These are phyloP conservation scores for Leccinum pachyderme DNA, from an alignment of 1,284 basidiomycete genomes.

Conservation along the genomic window DNA sequence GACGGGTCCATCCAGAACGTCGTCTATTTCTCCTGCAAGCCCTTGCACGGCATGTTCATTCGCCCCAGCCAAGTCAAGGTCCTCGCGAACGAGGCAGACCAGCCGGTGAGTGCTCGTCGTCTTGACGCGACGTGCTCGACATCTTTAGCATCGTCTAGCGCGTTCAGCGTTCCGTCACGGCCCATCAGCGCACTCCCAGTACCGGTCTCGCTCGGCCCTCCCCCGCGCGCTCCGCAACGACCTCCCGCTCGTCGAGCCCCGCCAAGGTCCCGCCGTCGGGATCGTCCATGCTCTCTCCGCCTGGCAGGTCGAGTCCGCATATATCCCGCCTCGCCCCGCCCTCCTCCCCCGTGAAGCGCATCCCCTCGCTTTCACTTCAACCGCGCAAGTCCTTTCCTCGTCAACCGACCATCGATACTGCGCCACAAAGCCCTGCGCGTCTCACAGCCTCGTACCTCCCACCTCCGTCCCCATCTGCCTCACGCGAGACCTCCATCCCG, in stretches of 20 bases:
- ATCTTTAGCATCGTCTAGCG: background rate
- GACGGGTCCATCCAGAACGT: constrained; percentile 87
- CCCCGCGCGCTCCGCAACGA: constrained; percentile 34
- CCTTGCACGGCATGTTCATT: constrained; percentile 87
- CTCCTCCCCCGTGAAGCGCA: constrained; percentile 42
- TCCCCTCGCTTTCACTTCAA: constrained; percentile 37
- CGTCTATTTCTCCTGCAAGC: constrained; percentile 82
- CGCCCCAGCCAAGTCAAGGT: constrained; percentile 83
- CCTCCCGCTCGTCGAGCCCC: constrained; percentile 44
- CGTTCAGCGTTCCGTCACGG: background rate
- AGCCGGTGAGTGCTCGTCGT: constrained; percentile 25
- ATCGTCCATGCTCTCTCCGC: constrained; percentile 21
- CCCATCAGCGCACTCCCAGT: constrained; percentile 43
- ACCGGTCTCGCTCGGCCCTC: constrained; percentile 35
- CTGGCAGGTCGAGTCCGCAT: constrained; percentile 24
- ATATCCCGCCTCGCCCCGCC: constrained; percentile 33
- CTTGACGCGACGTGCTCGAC: background rate
- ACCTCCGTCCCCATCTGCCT: constrained; percentile 19
- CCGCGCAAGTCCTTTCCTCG: constrained; percentile 34
- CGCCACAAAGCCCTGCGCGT: constrained; percentile 25
- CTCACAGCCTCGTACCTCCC: constrained; percentile 1
- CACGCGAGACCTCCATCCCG: constrained; percentile 13
- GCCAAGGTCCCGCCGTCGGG: constrained; percentile 29
- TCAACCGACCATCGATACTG: constrained; percentile 28
- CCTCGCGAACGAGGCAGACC: constrained; percentile 45